phyloP scores from a whole-genome alignment of 352 stramenopile species.

The Phytophthora boehmeriae region DNA sequence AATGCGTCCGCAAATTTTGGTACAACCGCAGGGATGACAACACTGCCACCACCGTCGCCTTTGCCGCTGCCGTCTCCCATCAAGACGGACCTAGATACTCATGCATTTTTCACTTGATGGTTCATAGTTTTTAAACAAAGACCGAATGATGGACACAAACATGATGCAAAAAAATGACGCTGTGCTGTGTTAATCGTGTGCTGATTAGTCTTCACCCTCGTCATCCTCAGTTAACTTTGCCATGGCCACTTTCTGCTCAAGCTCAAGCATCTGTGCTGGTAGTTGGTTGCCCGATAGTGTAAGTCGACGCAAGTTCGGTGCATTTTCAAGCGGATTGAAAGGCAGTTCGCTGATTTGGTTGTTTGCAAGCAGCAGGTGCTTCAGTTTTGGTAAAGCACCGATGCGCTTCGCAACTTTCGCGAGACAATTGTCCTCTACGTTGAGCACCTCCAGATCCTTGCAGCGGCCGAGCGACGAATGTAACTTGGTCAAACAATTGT shows the following conservation, averaged over 20 bases:
- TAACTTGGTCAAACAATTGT: constrained; percentile 84
- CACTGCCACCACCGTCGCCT: constrained; percentile 42
- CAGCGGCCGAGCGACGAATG: constrained; percentile 81
- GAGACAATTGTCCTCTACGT: constrained; percentile 85
- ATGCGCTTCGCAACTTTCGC: constrained; percentile 87
- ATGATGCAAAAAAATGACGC: constrained; percentile 23
- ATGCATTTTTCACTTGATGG: constrained; percentile 83
- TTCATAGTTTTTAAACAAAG: background rate
- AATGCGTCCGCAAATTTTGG: constrained; percentile 18
- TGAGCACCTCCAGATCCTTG: constrained; percentile 80
- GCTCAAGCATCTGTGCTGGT: constrained; percentile 52
- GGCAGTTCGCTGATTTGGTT: constrained; percentile 83
- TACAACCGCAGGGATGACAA: constrained; percentile 20
- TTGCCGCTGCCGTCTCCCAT: constrained; percentile 79
- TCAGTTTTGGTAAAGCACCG: constrained; percentile 75
- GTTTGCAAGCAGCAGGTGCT: constrained; percentile 84
- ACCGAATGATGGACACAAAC: background rate
- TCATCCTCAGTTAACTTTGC: constrained; percentile 57
- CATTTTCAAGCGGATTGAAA: constrained; percentile 81
- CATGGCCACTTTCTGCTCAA: constrained; percentile 71
- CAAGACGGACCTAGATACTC: constrained; percentile 86
- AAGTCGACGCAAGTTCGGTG: constrained; percentile 68
- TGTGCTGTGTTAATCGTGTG: constrained; percentile 3
- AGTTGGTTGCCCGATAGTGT: constrained; percentile 84
- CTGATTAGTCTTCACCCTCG: constrained; percentile 39